Evolutionary conservation across 495 filamentous ascomycete species (phyloP), one percentile per base, ranked within the genome.

Genomic region (Rhypophila decipiens): DNA sequence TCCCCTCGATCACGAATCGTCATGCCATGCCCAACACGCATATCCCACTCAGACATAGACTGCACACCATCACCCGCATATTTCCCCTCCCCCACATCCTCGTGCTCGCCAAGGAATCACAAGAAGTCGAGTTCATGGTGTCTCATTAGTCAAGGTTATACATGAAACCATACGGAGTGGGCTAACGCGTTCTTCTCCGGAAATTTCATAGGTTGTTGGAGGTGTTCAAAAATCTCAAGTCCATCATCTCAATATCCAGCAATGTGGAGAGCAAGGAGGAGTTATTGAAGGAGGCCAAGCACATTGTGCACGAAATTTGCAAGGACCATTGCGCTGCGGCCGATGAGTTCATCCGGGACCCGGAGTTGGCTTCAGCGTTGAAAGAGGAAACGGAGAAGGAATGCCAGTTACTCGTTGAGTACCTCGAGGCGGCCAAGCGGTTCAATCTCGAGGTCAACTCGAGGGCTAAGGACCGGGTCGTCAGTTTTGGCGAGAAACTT

Each of bases 401-500:
- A 69, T 96, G 88, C 59, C 72, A 72, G 47, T 67, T 76, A 50
- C 63, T 80, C 17, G 58, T 70, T 50, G 76, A 80, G 49, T 80
- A 80, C 49, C 66, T 77, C 54, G 62, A 65, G 24, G 75, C 75
- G 4, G 72, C 75, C 20, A 75, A 74, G 59, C 68, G 75, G 51
- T 80, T 77, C 68, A 72, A 80, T 52, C 62, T 80, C 20, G 75
- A 90, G 60, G 86, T 96, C 55, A 89, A 86, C 61, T 76, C 82
- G 2, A 77, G 85, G 49, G 86, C 83, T 20, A 87, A 91, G 61
- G 91, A 99, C 61, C 84, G 87, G 49, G 86, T 99, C 15, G 80
- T 97, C 33, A 88, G 88, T 59, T 85, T 88, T 38, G 93, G 93
- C 17, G 93, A 99, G 71, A 96, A 96, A 65, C 70, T 99, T 23